phyloP scores from a whole-genome alignment of 768 basidiomycete genomes.

The Udeniomyces megalosporus region DNA sequence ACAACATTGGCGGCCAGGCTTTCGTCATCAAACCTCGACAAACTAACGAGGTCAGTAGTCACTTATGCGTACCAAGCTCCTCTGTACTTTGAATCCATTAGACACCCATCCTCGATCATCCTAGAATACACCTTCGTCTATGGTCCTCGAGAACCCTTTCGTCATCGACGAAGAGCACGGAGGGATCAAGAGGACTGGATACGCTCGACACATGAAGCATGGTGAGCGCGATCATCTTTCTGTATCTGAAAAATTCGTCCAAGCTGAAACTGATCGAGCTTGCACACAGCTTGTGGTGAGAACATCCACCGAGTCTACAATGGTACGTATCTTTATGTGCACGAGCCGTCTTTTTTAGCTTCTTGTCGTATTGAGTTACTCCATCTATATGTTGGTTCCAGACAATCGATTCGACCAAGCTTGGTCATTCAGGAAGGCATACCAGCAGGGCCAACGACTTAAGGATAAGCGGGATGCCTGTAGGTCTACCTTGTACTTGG shows the following conservation, averaged over 20 bases:
- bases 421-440: constrained; percentile 57
- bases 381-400: too few species aligned
- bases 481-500: too few species aligned
- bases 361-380: too few species aligned
- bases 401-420: constrained; percentile 60
- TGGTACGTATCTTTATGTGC: too few species aligned
- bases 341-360: too few species aligned
- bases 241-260: constrained; percentile 32
- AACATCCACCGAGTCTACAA: constrained; percentile 29
- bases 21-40: constrained; percentile 59
- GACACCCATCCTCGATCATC: too few species aligned
- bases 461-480: constrained; percentile 53
- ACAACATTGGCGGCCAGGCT: constrained; percentile 51
- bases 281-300: constrained; percentile 37
- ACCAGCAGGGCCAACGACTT: constrained; percentile 40
- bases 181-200: constrained; percentile 38
- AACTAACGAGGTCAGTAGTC: too few species aligned
- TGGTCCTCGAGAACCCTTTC: constrained; percentile 50
- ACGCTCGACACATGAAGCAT: constrained; percentile 66
- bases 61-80: constrained; percentile 19
- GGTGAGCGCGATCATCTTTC: not conserved
- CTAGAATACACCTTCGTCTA: not conserved
- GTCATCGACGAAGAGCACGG: constrained; percentile 27
- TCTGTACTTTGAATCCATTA: too few species aligned
- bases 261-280: constrained; percentile 32